A percentile compares a stretch with the other conserved stretches of the same genome.
Conservation (phyloP, 805 yeast species). For the Ogataea degrootiae region DNA sequence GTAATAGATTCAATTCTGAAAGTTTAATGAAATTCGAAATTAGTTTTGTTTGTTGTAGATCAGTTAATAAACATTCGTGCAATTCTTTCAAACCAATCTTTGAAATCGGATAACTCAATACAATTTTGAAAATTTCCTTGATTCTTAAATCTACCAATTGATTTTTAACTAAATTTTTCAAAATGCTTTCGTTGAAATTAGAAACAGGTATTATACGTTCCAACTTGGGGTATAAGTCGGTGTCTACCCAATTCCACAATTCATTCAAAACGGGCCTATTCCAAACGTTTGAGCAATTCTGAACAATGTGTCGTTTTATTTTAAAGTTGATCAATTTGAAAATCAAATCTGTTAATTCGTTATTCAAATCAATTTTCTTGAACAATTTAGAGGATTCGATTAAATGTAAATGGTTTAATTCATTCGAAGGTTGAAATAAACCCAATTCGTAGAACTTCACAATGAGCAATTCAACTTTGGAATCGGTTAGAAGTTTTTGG, state of each 20-base stretch:
- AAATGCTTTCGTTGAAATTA: slow-evolving; percentile 11
- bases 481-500: slow-evolving; percentile 10
- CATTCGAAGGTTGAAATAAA: slow-evolving; percentile 9
- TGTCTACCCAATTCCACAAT: slow-evolving; percentile 35
- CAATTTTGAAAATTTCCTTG: slow-evolving; percentile 55
- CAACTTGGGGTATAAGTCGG: slow-evolving; percentile 33
- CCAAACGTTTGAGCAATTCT: slow-evolving; percentile 35
- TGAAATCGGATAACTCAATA: slow-evolving; percentile 49
- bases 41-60: slow-evolving; percentile 45
- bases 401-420: slow-evolving; percentile 9
- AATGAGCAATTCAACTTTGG: slow-evolving; percentile 7
- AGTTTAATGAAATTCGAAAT: slow-evolving; percentile 45
- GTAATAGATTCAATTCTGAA: slow-evolving; percentile 49
- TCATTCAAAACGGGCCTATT: slow-evolving; percentile 29
- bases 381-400: slow-evolving; percentile 15
- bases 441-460: slow-evolving; percentile 11
- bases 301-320: slow-evolving; percentile 30
- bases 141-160: slow-evolving; percentile 41
- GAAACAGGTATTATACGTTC: slow-evolving; percentile 11
- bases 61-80: slow-evolving; percentile 42
- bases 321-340: slow-evolving; percentile 34
- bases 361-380: slow-evolving; percentile 14
- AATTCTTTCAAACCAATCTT: slow-evolving; percentile 53
- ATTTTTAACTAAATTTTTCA: slow-evolving; percentile 17
- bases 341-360: slow-evolving; percentile 26